Evolutionary conservation across 2,329 filamentous ascomycete genomes (phyloP).

Genomic region (Aspergillus proliferans): DNA sequence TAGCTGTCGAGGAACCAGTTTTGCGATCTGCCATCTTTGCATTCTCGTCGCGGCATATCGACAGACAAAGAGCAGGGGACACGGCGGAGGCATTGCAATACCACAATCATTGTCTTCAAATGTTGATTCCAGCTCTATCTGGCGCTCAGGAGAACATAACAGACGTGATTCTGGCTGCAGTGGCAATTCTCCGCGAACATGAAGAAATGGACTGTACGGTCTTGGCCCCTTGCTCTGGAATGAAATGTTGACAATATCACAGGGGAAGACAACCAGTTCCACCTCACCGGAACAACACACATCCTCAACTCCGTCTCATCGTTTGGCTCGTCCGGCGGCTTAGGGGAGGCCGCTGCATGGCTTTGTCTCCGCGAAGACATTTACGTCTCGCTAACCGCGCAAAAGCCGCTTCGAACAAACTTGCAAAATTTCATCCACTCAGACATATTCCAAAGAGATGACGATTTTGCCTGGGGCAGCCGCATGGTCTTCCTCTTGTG

Average conservation of each 20-base stretch:
- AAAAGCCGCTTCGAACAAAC: conserved; percentile 28
- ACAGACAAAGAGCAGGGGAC: conserved; percentile 16
- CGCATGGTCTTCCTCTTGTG: conserved; percentile 32
- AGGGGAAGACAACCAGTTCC: conserved; percentile 29
- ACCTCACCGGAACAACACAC: conserved; percentile 30
- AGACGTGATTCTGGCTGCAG: conserved; percentile 27
- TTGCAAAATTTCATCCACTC: conserved; percentile 30
- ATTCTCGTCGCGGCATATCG: conserved; percentile 28
- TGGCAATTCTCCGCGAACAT: conserved; percentile 30
- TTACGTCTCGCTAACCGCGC: conserved; percentile 30
- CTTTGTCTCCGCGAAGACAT: conserved; percentile 35
- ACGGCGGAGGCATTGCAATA: conserved; percentile 26
- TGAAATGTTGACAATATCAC: background rate
- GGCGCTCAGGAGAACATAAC: conserved; percentile 16
- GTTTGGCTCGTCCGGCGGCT: conserved; percentile 33
- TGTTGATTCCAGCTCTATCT: conserved; percentile 29
- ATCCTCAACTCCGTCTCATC: conserved; percentile 33
- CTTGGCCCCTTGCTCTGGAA: background rate
- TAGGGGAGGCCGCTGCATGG: conserved; percentile 36
- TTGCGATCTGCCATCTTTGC: conserved; percentile 28
- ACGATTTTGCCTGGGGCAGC: conserved; percentile 34
- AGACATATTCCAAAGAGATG: conserved; percentile 23
- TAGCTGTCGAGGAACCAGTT: conserved; percentile 25
- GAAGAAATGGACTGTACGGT: conserved; percentile 28
- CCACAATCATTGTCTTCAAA: conserved; percentile 28